phyloP scores from a whole-genome alignment of 805 yeast genomes.

The Yarrowia sp. region DNA sequence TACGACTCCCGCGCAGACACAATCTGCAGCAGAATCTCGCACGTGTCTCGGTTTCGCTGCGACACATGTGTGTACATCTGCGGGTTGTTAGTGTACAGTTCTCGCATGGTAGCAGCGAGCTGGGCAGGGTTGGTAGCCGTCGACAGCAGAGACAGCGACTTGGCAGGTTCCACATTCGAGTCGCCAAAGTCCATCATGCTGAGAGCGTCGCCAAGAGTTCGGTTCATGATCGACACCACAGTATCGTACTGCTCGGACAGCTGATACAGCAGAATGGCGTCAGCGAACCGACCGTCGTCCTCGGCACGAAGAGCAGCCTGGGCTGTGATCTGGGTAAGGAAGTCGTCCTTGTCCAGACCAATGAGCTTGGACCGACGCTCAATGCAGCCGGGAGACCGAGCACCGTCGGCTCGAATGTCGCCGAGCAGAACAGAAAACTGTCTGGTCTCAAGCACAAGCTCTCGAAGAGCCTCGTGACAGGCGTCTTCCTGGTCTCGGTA shows the following conservation, averaged over 20 bases:
- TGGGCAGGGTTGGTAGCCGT: conserved; percentile 40
- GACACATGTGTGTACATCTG: conserved; percentile 57
- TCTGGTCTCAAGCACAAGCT: conserved; percentile 78
- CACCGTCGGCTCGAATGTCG: conserved; percentile 73
- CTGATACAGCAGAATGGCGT: conserved; percentile 81
- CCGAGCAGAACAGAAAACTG: conserved; percentile 82
- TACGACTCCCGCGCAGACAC: conserved; percentile 63
- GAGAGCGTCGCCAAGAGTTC: conserved; percentile 72
- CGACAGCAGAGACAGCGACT: conserved; percentile 40
- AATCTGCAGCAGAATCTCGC: conserved; percentile 59
- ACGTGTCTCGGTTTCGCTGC: conserved; percentile 57
- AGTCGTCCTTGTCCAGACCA: conserved; percentile 57
- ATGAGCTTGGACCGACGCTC: conserved; percentile 71
- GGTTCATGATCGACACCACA: conserved; percentile 70
- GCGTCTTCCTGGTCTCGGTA: conserved; percentile 45
- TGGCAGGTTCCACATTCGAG: conserved; percentile 45
- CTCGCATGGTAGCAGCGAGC: conserved; percentile 41
- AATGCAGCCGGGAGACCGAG: conserved; percentile 75
- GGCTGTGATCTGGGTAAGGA: conserved; percentile 68
- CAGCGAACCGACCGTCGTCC: conserved; percentile 84
- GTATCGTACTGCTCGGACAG: conserved; percentile 82
- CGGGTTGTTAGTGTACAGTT: conserved; percentile 50
- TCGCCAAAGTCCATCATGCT: conserved; percentile 52
- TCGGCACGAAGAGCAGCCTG: conserved; percentile 83
- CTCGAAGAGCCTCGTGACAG: conserved; percentile 76